phyloP scores from a whole-genome alignment of 148 eudicot species.

The Rhododendron simsii region DNA sequence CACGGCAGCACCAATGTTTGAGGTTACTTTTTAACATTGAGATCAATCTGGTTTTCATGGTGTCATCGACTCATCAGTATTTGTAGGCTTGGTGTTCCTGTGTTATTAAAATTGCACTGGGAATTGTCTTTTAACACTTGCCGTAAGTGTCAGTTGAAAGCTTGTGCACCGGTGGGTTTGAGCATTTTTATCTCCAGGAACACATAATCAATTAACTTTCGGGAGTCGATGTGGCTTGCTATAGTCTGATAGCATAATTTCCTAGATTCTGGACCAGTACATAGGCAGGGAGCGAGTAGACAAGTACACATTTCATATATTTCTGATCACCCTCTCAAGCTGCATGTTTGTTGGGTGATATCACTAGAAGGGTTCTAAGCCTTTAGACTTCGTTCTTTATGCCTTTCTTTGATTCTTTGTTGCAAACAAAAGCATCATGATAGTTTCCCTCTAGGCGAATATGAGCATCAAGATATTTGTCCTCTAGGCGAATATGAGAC shows the following conservation, averaged over 20 bases:
- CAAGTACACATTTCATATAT: background rate
- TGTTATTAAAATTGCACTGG: background rate
- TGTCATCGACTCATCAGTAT: background rate
- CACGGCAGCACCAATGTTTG: constrained; percentile 74
- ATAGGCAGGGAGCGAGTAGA: background rate
- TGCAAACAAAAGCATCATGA: background rate
- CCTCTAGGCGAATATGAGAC: background rate
- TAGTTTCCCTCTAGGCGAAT: background rate
- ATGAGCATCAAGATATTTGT: background rate
- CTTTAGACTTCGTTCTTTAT: background rate
- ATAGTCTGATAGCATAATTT: background rate
- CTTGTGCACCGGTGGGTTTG: background rate
- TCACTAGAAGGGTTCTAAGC: background rate
- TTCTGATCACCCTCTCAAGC: background rate
- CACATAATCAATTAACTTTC: background rate
- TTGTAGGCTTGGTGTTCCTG: background rate
- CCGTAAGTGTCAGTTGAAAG: background rate
- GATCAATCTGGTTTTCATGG: background rate
- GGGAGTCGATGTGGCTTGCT: background rate
- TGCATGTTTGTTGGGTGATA: background rate
- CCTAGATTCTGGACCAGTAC: background rate
- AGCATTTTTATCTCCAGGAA: background rate
- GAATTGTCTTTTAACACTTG: background rate
- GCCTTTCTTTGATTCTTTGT: background rate
- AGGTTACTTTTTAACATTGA: constrained; percentile 29